A percentile compares a stretch with the other conserved stretches of the same genome.
These are phyloP conservation scores for Gautieria morchelliformis DNA, from an alignment of 768 basidiomycete species.

Conservation along the genomic window DNA sequence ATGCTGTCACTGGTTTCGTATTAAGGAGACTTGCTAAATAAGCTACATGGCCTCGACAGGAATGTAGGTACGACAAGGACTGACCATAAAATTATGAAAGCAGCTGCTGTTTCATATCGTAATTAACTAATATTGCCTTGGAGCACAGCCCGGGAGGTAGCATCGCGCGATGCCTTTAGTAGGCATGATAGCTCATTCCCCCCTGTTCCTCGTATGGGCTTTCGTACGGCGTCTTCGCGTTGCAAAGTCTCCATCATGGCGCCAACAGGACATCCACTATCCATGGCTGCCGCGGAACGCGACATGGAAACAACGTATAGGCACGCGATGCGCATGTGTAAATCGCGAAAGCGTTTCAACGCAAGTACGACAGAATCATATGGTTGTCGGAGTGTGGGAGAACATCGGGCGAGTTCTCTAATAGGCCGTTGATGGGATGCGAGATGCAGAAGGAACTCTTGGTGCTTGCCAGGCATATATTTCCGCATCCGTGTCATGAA, in stretches of 20 bases:
- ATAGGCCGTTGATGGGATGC: constrained; percentile 48
- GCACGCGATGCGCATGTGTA: constrained; percentile 83
- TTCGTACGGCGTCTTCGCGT: constrained; percentile 27
- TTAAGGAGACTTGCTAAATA: neutral
- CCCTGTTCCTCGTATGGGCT: constrained; percentile 74
- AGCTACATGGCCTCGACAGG: neutral
- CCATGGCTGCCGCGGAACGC: constrained; percentile 38
- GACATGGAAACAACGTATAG: constrained; percentile 85
- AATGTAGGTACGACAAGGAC: neutral
- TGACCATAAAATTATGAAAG: too few species aligned
- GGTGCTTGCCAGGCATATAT: constrained; percentile 93
- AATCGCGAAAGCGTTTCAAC: constrained; percentile 75
- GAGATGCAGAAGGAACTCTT: constrained; percentile 71
- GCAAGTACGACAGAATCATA: constrained; percentile 76
- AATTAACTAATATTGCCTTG: constrained; percentile 21
- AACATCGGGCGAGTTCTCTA: constrained; percentile 49
- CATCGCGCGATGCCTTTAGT: constrained; percentile 84
- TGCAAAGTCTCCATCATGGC: constrained; percentile 45
- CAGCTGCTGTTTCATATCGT: neutral
- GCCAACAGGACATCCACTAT: constrained; percentile 41
- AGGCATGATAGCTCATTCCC: constrained; percentile 76
- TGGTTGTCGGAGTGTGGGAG: constrained; percentile 52
- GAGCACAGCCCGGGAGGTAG: constrained; percentile 59
- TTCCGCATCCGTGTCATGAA: constrained; percentile 92
- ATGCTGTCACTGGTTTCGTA: neutral